Evolutionary conservation across 208 protist species (phyloP).

Genomic region (Leishmania major): DNA sequence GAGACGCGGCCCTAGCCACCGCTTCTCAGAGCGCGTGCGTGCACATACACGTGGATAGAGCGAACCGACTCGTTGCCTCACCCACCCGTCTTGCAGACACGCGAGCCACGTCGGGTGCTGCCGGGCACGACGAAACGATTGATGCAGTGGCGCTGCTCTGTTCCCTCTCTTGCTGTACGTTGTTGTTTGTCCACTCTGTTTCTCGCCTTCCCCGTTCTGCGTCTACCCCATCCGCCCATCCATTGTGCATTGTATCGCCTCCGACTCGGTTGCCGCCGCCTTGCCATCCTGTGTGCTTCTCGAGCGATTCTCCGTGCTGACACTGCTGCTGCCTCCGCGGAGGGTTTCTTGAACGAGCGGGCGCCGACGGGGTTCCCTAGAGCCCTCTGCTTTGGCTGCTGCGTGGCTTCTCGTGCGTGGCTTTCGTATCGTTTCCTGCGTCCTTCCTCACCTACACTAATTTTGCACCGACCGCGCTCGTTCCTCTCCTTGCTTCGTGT

Average conservation of each 20-base stretch:
- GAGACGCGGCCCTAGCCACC: not conserved
- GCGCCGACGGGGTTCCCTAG: not conserved
- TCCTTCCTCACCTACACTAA: not conserved
- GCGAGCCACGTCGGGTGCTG: not conserved
- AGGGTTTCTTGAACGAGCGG: not conserved
- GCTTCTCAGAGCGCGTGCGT: not conserved
- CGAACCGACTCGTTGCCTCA: not conserved
- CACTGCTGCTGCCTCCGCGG: not conserved
- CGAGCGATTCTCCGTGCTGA: not conserved
- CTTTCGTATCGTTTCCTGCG: not conserved
- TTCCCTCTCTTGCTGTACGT: not conserved
- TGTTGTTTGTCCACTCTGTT: not conserved
- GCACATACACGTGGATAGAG: not conserved
- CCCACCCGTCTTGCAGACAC: not conserved
- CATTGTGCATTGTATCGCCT: not conserved
- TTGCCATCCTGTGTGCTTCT: not conserved
- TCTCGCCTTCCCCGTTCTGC: not conserved
- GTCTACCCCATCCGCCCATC: not conserved
- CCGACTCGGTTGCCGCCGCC: not conserved
- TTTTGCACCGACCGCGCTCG: not conserved
- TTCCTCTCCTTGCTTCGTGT: not conserved
- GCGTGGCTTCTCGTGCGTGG: not conserved
- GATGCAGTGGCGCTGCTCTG: not conserved
- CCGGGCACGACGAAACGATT: not conserved
- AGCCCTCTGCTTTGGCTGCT: not conserved